Percentiles rank a stretch among this genome's conserved stretches.
Conservation (phyloP, 2,329 filamentous ascomycete genomes). For the Cytospora schulzeri region DNA sequence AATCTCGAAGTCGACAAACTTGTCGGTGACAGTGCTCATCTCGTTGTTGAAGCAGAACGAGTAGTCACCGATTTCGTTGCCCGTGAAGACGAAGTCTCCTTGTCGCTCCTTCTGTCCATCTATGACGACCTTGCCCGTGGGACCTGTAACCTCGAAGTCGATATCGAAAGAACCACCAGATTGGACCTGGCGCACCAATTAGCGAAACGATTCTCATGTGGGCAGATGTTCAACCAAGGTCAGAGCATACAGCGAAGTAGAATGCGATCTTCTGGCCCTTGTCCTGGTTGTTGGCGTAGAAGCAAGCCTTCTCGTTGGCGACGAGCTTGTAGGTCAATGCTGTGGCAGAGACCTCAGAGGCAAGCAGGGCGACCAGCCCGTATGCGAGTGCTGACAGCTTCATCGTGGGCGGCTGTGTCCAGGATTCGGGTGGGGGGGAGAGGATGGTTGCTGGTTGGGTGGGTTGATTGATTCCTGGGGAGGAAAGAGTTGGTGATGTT, state of each 20-base stretch:
- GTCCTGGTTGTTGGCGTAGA: slow-evolving; percentile 80
- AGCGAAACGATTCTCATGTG: background rate
- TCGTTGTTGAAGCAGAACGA: slow-evolving; percentile 98
- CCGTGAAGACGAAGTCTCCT: slow-evolving; percentile 97
- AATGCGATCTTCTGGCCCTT: slow-evolving; percentile 90
- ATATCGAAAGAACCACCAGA: slow-evolving; percentile 97
- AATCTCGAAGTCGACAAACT: slow-evolving; percentile 97
- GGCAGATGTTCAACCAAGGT: background rate
- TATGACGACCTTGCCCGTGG: slow-evolving; percentile 77
- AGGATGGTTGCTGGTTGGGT: no score
- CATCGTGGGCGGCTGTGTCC: slow-evolving; percentile 54
- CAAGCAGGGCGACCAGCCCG: slow-evolving; percentile 71
- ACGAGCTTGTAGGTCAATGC: slow-evolving; percentile 90
- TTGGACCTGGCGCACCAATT: slow-evolving; percentile 72
- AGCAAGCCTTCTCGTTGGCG: slow-evolving; percentile 94
- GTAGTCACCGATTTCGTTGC: slow-evolving; percentile 85
- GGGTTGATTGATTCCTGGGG: slow-evolving; percentile 33
- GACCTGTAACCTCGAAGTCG: slow-evolving; percentile 86
- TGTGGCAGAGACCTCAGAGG: slow-evolving; percentile 76
- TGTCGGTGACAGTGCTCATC: slow-evolving; percentile 97
- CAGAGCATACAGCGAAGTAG: slow-evolving; percentile 86
- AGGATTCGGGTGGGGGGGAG: slow-evolving; percentile 32
- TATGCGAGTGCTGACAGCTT: slow-evolving; percentile 62
- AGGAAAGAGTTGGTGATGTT: background rate
- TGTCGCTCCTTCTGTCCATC: slow-evolving; percentile 89